These are phyloP conservation scores for Boletus semigastroideus DNA, from an alignment of 1,284 basidiomycete species.

Conservation along the genomic window DNA sequence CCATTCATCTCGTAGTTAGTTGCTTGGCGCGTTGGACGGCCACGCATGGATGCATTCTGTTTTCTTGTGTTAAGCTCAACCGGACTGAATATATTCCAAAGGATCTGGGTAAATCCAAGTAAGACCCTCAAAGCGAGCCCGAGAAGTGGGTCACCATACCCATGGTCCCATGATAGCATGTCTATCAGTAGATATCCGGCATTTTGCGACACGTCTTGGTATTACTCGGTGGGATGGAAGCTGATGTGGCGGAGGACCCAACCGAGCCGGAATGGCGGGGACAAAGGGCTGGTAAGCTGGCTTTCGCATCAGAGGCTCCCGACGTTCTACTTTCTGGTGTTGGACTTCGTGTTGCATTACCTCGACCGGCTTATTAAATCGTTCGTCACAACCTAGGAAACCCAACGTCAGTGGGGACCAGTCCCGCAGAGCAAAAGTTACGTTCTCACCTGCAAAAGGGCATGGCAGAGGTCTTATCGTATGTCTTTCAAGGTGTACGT, in stretches of 20 bases:
- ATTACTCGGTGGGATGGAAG: constrained; percentile 53
- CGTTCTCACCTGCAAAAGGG: constrained; percentile 28
- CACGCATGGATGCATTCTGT: constrained; percentile 36
- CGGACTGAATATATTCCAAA: constrained; percentile 46
- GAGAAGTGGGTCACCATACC: constrained; percentile 40
- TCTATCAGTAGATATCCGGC: constrained; percentile 45
- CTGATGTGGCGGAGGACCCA: constrained; percentile 34
- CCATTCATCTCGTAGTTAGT: constrained; percentile 12
- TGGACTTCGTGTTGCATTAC: constrained; percentile 32
- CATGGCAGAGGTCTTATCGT: constrained; percentile 30
- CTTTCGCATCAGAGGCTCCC: constrained; percentile 39
- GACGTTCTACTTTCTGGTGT: constrained; percentile 32
- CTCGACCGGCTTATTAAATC: constrained; percentile 28
- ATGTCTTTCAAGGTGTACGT: constrained; percentile 26
- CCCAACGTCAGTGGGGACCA: constrained; percentile 6
- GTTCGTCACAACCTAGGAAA: constrained; percentile 23
- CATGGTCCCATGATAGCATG: constrained; percentile 52
- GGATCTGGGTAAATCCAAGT: constrained; percentile 35
- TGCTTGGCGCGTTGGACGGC: constrained; percentile 20
- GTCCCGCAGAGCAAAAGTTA: not conserved
- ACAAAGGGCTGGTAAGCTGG: constrained; percentile 35
- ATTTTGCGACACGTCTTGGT: constrained; percentile 40
- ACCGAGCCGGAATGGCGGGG: constrained; percentile 32
- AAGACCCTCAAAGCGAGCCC: constrained; percentile 1
- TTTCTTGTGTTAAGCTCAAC: constrained; percentile 36